phyloP scores from a whole-genome alignment of 2,329 filamentous ascomycete species.

The Penicillium psychrosexuale region DNA sequence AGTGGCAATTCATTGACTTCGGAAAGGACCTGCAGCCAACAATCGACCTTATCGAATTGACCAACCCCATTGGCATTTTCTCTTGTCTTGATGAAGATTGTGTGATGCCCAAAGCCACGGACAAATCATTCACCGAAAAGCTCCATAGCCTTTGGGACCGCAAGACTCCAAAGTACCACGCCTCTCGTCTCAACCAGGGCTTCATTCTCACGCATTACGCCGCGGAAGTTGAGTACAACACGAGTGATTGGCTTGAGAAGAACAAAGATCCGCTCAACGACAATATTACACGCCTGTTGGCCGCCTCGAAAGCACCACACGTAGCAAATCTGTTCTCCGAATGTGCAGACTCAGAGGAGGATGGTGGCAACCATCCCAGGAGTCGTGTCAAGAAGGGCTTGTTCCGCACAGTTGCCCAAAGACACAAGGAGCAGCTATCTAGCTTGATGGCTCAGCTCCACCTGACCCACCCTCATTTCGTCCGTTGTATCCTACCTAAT shows the following conservation, averaged over 20 bases:
- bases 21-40: slow-evolving; percentile 95
- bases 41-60: slow-evolving; percentile 92
- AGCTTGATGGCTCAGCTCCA: slow-evolving; percentile 91
- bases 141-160: slow-evolving; percentile 96
- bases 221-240: slow-evolving; percentile 95
- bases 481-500: slow-evolving; percentile 95
- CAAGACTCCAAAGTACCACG: slow-evolving; percentile 88
- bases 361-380: slow-evolving; percentile 57
- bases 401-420: slow-evolving; percentile 92
- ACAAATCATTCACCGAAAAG: slow-evolving; percentile 96
- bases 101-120: slow-evolving; percentile 98
- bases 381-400: slow-evolving; percentile 94
- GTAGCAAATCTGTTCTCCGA: slow-evolving; percentile 82
- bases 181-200: slow-evolving; percentile 81
- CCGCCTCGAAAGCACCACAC: slow-evolving; percentile 76
- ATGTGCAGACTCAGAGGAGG: slow-evolving; percentile 79
- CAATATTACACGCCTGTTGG: slow-evolving; percentile 86
- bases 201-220: slow-evolving; percentile 97
- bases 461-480: slow-evolving; percentile 96
- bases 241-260: slow-evolving; percentile 93
- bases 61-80: slow-evolving; percentile 98
- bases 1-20: slow-evolving; percentile 99
- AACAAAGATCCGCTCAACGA: slow-evolving; percentile 99
- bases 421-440: slow-evolving; percentile 98
- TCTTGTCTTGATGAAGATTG: slow-evolving; percentile 97